Evolutionary conservation across 2,329 filamentous ascomycete species (phyloP).

Genomic region (Metarhizium guizhouense): DNA sequence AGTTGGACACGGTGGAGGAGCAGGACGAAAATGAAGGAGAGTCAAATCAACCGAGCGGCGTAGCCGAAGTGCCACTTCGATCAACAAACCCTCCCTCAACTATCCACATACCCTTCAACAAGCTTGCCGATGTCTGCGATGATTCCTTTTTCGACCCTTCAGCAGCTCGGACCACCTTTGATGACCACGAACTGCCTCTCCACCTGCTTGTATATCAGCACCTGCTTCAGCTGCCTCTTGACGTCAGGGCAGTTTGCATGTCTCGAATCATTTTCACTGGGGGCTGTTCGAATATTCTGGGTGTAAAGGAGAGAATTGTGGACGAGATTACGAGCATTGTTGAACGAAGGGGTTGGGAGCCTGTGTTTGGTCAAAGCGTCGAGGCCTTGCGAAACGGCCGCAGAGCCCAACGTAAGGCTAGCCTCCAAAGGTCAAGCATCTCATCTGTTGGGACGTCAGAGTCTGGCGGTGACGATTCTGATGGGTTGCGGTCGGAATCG

Average conservation of each 20-base stretch:
- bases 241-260: constrained; percentile 80
- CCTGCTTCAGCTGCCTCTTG: constrained; percentile 67
- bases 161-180: constrained; percentile 48
- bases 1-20: constrained; percentile 42
- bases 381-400: constrained; percentile 41
- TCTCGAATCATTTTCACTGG: constrained; percentile 81
- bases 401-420: constrained; percentile 25
- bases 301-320: constrained; percentile 68
- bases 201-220: constrained; percentile 68
- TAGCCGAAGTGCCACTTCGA: constrained; percentile 34
- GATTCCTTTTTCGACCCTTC: constrained; percentile 59
- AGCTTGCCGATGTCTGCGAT: constrained; percentile 67
- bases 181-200: constrained; percentile 79
- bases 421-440: constrained; percentile 10
- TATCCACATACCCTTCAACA: constrained; percentile 58
- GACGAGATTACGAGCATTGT: constrained; percentile 64
- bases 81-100: constrained; percentile 42
- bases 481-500: constrained; percentile 12
- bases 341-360: constrained; percentile 64
- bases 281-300: constrained; percentile 68
- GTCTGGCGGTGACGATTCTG: constrained; percentile 14
- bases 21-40: constrained; percentile 43
- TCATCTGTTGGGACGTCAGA: constrained; percentile 15
- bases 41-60: constrained; percentile 13
- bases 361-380: constrained; percentile 60